phyloP scores from a whole-genome alignment of 768 basidiomycete genomes.

The Ephemerocybe angulata region DNA sequence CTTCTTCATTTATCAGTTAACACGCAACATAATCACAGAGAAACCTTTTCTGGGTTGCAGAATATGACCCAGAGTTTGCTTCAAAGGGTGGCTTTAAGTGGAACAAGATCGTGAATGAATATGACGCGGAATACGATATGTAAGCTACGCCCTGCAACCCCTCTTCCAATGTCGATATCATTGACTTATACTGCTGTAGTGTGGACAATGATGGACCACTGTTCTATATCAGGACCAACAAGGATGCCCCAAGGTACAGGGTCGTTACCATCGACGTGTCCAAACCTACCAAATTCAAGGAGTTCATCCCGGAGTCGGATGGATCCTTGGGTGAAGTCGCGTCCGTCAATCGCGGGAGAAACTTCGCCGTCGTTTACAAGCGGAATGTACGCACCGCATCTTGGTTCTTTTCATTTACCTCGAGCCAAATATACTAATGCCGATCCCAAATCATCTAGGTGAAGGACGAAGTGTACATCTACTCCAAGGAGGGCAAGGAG shows the following conservation, averaged over 20 bases:
- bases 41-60: conserved; percentile 72
- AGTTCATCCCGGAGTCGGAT: conserved; percentile 66
- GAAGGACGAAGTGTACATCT: conserved; percentile 76
- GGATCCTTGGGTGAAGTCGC: conserved; percentile 54
- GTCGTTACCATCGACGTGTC: conserved; percentile 62
- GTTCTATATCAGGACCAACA: conserved; percentile 64
- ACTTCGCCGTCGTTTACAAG: conserved; percentile 62
- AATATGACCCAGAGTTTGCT: conserved; percentile 56
- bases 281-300: conserved; percentile 44
- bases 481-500: conserved; percentile 50
- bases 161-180: neutral
- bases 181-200: conserved; percentile 31
- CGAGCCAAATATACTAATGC: conserved; percentile 1
- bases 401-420: neutral
- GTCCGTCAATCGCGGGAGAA: conserved; percentile 44
- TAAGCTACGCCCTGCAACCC: conserved; percentile 32
- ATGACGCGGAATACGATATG: conserved; percentile 62
- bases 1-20: neutral
- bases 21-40: conserved; percentile 42
- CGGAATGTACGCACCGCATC: conserved; percentile 51
- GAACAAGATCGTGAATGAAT: conserved; percentile 68
- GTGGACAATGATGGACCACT: conserved; percentile 60
- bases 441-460: conserved; percentile 40
- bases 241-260: conserved; percentile 62
- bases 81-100: conserved; percentile 59